Percentiles rank a stretch among this genome's conserved stretches.
These are phyloP conservation scores for Akanthomyces lecanii DNA, from an alignment of 2,329 filamentous ascomycete species.

Conservation along the genomic window DNA sequence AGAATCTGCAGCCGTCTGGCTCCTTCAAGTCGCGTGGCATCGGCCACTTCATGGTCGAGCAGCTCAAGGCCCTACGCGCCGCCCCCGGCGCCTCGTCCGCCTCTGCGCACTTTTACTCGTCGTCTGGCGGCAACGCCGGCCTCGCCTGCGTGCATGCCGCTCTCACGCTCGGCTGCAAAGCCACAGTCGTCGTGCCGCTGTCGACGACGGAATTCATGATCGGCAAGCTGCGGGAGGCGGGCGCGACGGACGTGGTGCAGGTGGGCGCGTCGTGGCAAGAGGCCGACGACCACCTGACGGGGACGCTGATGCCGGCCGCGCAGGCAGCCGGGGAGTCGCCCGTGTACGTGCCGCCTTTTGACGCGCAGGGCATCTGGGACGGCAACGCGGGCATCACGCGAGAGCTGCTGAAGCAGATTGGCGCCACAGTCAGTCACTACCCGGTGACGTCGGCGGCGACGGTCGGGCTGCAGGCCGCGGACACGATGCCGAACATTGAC, in stretches of 20 bases:
- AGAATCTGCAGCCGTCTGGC: slow-evolving; percentile 74
- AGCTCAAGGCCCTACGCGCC: slow-evolving; percentile 27
- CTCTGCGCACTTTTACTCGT: slow-evolving; percentile 62
- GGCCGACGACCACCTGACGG: slow-evolving; percentile 61
- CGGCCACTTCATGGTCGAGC: slow-evolving; percentile 62
- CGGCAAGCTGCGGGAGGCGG: slow-evolving; percentile 59
- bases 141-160: slow-evolving; percentile 74
- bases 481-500: slow-evolving; percentile 41
- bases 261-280: slow-evolving; percentile 63
- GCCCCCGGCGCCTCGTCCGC: slow-evolving; percentile 6
- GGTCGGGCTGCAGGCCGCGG: slow-evolving; percentile 57
- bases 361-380: slow-evolving; percentile 62
- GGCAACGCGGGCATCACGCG: slow-evolving; percentile 56
- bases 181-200: slow-evolving; percentile 68
- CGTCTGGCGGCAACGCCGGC: slow-evolving; percentile 74
- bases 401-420: slow-evolving; percentile 36
- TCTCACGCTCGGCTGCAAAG: slow-evolving; percentile 52
- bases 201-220: slow-evolving; percentile 65
- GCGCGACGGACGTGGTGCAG: slow-evolving; percentile 59
- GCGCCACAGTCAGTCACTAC: slow-evolving; percentile 22
- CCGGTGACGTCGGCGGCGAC: slow-evolving; percentile 54
- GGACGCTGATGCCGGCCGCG: slow-evolving; percentile 41
- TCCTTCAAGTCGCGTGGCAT: slow-evolving; percentile 81
- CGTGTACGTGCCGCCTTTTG: slow-evolving; percentile 64
- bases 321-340: slow-evolving; percentile 29